Percentiles rank a stretch among this genome's conserved stretches.
Evolutionary conservation across 441 rosid species (phyloP).

Genomic region (Macaranga tanarius): DNA sequence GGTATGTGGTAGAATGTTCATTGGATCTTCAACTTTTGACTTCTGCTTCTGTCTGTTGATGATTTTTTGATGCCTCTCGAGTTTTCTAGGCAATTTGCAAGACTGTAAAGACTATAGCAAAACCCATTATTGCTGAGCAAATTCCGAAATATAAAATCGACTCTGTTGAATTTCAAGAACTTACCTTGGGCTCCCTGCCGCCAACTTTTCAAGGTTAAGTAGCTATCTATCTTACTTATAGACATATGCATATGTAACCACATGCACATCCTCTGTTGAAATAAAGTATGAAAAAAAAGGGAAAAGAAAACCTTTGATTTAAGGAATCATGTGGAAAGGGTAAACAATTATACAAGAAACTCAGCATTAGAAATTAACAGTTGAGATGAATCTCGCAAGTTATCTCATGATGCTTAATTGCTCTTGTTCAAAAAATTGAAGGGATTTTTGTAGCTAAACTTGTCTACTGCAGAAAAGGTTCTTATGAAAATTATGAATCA

Average conservation of each 20-base stretch:
- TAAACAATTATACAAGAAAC: neutral
- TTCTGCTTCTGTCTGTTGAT: neutral
- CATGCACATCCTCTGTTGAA: neutral
- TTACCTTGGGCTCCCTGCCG: conserved; percentile 85
- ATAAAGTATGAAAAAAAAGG: too few species aligned
- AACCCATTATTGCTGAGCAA: conserved; percentile 91
- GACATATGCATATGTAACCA: neutral
- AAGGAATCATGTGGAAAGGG: neutral
- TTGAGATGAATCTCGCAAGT: neutral
- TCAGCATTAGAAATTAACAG: neutral
- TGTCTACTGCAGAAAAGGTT: neutral
- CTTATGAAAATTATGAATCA: neutral
- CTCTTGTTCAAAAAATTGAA: neutral
- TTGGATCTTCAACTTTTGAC: neutral
- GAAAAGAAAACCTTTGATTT: neutral
- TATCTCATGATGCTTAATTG: neutral
- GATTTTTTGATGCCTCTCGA: conserved; percentile 19
- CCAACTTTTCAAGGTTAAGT: conserved; percentile 84
- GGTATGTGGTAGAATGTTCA: conserved; percentile 40
- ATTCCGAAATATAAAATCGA: conserved; percentile 96
- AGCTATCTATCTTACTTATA: conserved; percentile 1
- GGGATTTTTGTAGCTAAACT: neutral
- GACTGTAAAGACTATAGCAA: conserved; percentile 68
- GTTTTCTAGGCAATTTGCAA: conserved; percentile 76
- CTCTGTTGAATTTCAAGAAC: conserved; percentile 81